Percentiles rank a stretch among this genome's conserved stretches.
Conservation (phyloP, 2,329 filamentous ascomycete species). For the Laburnicola sp. region DNA sequence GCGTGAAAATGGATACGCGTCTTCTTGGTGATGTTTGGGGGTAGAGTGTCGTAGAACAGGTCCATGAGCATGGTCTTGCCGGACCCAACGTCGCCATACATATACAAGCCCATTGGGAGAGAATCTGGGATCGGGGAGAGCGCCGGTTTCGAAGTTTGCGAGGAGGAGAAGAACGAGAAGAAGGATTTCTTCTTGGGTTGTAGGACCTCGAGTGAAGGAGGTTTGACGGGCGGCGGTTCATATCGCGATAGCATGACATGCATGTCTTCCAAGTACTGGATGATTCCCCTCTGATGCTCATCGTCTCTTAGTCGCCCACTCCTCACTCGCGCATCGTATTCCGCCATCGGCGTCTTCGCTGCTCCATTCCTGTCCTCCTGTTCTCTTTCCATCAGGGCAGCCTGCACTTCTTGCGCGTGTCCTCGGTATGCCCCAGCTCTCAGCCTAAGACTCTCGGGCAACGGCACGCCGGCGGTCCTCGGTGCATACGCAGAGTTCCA, state of each 20-base stretch:
- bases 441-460: constrained; percentile 11
- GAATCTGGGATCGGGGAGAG: constrained; percentile 64
- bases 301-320: constrained; percentile 78
- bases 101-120: constrained; percentile 86
- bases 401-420: constrained; percentile 33
- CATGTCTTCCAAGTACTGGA: constrained; percentile 84
- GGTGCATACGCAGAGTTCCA: constrained; percentile 9
- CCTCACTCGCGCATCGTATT: constrained; percentile 83
- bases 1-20: constrained; percentile 98
- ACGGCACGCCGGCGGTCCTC: constrained; percentile 8
- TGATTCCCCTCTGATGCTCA: constrained; percentile 87
- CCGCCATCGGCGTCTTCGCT: constrained; percentile 65
- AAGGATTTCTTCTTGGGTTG: constrained; percentile 58
- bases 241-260: constrained; percentile 81
- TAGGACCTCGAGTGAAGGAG: constrained; percentile 74
- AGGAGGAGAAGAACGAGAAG: constrained; percentile 62
- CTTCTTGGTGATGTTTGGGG: constrained; percentile 75
- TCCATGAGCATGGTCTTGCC: constrained; percentile 99
- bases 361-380: not conserved
- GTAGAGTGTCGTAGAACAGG: constrained; percentile 91
- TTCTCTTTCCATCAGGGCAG: constrained; percentile 21
- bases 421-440: constrained; percentile 24
- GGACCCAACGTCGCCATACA: constrained; percentile 94
- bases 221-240: constrained; percentile 70
- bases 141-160: constrained; percentile 44